Percentiles rank a stretch among this genome's conserved stretches.
phyloP scores from a whole-genome alignment of 352 stramenopile genomes.

The Globisporangium carolinianum region DNA sequence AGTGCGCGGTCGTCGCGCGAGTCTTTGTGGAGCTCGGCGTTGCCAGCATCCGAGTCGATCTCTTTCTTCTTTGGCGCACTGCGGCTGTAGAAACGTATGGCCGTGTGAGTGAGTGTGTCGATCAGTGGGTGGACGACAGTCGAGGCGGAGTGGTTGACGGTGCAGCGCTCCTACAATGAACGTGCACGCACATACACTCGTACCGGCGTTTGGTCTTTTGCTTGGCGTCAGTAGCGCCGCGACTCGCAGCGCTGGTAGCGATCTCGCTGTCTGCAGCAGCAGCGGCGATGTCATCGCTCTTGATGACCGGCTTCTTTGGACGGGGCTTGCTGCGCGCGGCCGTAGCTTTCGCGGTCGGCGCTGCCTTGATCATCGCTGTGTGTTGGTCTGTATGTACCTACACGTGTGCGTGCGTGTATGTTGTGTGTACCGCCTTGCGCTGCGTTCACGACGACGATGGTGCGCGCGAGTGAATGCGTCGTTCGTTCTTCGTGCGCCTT shows the following conservation, averaged over 20 bases:
- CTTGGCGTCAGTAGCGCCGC: constrained; percentile 10
- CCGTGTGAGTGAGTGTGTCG: background rate
- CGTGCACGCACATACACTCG: background rate
- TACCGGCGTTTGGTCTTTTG: constrained; percentile 41
- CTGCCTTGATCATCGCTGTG: constrained; percentile 14
- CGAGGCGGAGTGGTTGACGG: no score
- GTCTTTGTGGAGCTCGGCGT: constrained; percentile 14
- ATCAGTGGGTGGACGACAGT: background rate
- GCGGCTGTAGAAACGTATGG: constrained; percentile 19
- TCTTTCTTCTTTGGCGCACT: constrained; percentile 48
- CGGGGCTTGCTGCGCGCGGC: constrained; percentile 8
- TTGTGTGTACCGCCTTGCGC: background rate
- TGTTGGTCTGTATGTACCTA: background rate
- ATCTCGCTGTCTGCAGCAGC: background rate
- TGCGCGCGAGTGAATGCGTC: background rate
- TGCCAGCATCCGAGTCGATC: constrained; percentile 17
- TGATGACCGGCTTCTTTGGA: constrained; percentile 11
- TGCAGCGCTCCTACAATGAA: background rate
- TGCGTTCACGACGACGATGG: background rate
- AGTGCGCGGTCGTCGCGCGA: constrained; percentile 6
- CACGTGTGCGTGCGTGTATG: background rate
- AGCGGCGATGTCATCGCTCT: constrained; percentile 2
- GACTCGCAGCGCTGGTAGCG: constrained; percentile 1
- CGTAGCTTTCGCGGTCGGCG: background rate
- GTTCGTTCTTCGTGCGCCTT: background rate